Evolutionary conservation across 2,329 filamentous ascomycete species (phyloP), one percentile per base, ranked within the genome.

Genomic region (Pseudopithomyces maydicus): DNA sequence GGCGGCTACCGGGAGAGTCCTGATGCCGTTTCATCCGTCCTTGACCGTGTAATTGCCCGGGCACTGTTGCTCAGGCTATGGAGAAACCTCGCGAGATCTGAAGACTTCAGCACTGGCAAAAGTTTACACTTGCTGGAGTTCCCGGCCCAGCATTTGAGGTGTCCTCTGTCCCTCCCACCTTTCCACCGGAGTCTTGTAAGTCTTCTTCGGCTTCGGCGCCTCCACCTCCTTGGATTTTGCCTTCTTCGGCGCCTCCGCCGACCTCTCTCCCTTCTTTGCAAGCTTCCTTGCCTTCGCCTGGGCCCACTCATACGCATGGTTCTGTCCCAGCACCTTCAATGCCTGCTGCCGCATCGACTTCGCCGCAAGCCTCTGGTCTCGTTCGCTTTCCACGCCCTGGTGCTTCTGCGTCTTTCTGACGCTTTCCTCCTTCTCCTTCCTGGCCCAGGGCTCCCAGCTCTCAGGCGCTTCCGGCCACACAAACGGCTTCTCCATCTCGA

Each of bases 401-500:
- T 63, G 52, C 33, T 55, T 54, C 2, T 50, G 46, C 8, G 49
- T 52, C 6, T 62, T 33, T 8, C 58, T 52, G 2, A 59, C 61
- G 42, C 81, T 72, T 36, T 80, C 66, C 44, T 67, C 57, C 64
- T 79, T 76, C 53, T 80, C 77, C 57, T 84, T 76, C 56, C 83
- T 77, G 26, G 67, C 65, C 70, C 71, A 72, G 10, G 67, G 62
- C 50, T 57, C 58, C 59, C 85, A 80, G 72, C 89, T 83, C 62
- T 81, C 77, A 4, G 91, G 90, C 64, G 81, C 76, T 62, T 87
- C 84, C 1, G 95, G 95, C 90, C 91, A 98, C 55, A 90, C 87
- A 80, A 99, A 99, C 4, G 93, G 91, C 80, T 88, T 81, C 59
- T 84, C 86, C 80, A 99, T 85, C 82, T 97, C 91, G 43, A 96